Conservation (phyloP, 345 rosid genomes). For the Dovyalis caffra region DNA sequence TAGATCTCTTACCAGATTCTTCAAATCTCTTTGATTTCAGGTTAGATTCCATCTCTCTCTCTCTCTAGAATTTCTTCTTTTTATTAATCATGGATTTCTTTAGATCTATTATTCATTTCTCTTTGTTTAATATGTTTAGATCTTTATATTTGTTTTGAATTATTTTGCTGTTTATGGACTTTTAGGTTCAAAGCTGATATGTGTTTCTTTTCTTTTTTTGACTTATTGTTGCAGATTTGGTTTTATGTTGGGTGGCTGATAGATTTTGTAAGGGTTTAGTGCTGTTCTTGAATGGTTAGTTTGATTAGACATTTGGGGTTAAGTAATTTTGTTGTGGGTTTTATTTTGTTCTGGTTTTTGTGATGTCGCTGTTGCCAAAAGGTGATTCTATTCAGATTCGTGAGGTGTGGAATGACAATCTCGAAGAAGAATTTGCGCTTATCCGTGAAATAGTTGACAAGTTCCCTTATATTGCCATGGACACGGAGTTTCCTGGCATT, state of each 20-base stretch:
- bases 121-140: no score
- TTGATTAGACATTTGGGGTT: slow-evolving; percentile 1
- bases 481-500: slow-evolving; percentile 77
- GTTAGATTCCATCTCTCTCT: not conserved
- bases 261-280: slow-evolving; percentile 2
- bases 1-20: slow-evolving; percentile 12
- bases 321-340: not conserved
- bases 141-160: not conserved
- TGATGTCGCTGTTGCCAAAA: slow-evolving; percentile 54
- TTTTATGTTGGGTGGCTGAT: slow-evolving; percentile 3
- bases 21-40: slow-evolving; percentile 3
- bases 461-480: slow-evolving; percentile 70
- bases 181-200: not conserved
- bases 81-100: not conserved
- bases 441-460: slow-evolving; percentile 54
- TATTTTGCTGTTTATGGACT: not conserved
- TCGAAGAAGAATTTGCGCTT: slow-evolving; percentile 48
- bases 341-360: slow-evolving; percentile 1
- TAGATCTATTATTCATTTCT: not conserved
- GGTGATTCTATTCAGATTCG: slow-evolving; percentile 60
- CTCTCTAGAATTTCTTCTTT: not conserved
- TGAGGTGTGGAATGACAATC: slow-evolving; percentile 68
- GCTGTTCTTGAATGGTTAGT: not conserved
- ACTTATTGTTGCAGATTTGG: slow-evolving; percentile 13
- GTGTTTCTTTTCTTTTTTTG: not conserved